Evolutionary conservation across 1,284 basidiomycete genomes (phyloP), one percentile per base, ranked within the genome.

Genomic region (Ceratobasidium sp.): DNA sequence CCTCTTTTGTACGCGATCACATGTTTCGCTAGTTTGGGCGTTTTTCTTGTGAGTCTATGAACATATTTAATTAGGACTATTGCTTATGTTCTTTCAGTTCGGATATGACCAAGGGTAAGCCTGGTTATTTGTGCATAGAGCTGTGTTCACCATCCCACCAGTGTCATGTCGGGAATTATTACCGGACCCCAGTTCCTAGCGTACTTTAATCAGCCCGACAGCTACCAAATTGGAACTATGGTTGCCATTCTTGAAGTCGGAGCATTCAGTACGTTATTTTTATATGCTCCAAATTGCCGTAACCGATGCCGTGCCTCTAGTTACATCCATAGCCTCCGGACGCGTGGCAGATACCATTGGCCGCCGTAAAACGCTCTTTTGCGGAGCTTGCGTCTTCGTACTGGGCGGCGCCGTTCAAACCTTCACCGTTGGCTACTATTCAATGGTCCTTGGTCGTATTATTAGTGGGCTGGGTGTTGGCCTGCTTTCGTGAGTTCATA

Each of bases 401-500:
- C 74, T 94, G 25, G 96, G 96, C 20, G 96, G 96, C 52, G 87
- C 87, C 38, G 83, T 98, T 56, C 96, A 98, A 80, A 94, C 96
- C 0, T 89, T 93, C 74, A 92, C 94, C 7, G 82, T 81, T 3
- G 93, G 95, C 2, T 97, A 92, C 79, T 84, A 82, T 76, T 81
- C 84, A 57, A 98, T 99, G 95, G 86, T 97, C 45, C 71, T 93
- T 6, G 96, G 96, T 13, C 85, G 96, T 45, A 82, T 98, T 53
- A 82, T 96, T 69, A 92, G 91, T 72, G 96, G 96, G 1, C 94
- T 93, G 74, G 96, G 96, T 15, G 96, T 99, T 13, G 96, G 96
- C 13, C 83, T 98, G 73, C 82, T 98, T 57, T 93, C 91, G 92
- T 93, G 76, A 74, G 91, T 83, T 38, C 34, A 47, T 20, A 20